Evolutionary conservation across 1,284 basidiomycete species (phyloP).

Genomic region (Cerioporus squamosus): DNA sequence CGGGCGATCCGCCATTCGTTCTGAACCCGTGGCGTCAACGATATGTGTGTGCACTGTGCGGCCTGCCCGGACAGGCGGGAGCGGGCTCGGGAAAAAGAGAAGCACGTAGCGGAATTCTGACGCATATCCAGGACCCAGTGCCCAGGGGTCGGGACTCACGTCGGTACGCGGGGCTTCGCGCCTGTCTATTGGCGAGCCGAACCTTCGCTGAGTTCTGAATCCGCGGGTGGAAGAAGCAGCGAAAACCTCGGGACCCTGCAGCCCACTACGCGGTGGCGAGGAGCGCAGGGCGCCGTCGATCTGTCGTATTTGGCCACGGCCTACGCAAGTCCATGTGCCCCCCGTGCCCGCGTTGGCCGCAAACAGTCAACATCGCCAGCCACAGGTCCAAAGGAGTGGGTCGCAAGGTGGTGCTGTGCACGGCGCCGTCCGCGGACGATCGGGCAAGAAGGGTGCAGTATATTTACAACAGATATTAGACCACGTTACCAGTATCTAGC

Average conservation of each 20-base stretch:
- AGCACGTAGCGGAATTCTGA: conserved; percentile 11
- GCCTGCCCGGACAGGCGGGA: background rate
- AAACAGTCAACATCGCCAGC: background rate
- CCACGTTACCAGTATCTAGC: conserved; percentile 15
- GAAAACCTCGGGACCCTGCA: too few species aligned
- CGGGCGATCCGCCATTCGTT: too few species aligned
- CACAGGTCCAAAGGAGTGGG: background rate
- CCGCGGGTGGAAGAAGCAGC: background rate
- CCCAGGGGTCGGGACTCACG: background rate
- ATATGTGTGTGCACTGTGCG: background rate
- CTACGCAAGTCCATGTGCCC: too few species aligned
- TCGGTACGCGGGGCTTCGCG: background rate
- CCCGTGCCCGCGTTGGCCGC: background rate
- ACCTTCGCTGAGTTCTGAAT: conserved; percentile 26
- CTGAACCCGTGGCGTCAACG: background rate
- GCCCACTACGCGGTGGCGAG: too few species aligned
- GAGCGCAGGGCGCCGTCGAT: conserved; percentile 8
- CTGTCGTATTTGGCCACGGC: background rate
- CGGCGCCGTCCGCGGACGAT: background rate
- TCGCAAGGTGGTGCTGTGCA: background rate
- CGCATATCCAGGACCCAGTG: background rate
- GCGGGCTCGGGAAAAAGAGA: too few species aligned
- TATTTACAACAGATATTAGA: conserved; percentile 25
- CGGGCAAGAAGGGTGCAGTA: conserved; percentile 6
- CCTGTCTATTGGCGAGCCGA: conserved; percentile 15